Evolutionary conservation across 345 rosid species (phyloP), one percentile per base, ranked within the genome.

Genomic region (Rhodomyrtus tomentosa): DNA sequence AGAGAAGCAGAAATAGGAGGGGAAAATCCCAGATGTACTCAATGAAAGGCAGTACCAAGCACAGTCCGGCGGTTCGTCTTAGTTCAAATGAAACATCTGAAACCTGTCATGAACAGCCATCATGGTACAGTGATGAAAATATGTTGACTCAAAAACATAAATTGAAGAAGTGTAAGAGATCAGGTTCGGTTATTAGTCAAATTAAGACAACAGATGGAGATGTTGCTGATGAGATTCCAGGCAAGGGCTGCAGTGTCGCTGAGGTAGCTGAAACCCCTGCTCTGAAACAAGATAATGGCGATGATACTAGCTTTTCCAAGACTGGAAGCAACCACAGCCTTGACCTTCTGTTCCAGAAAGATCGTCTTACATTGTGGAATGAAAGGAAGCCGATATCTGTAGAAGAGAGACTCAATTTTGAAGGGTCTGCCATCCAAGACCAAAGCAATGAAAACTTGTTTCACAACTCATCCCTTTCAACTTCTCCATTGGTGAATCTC

Each of bases 1-100:
- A 85, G 81, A 87, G 85, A 62, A 73, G 83, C n/a, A 83, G 83
- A 85, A 91, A 68, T 82, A 84, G 85, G 80, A 84, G 73, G 50
- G 52, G 68, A 86, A 85, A 81, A 59, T 32, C 82, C 49, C 72
- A 51, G 58, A 82, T 45, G 84, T 90, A 85, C 83, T 56, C 86
- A 36, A 86, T 84, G 80, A 86, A 87, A 83, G 89, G 84, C 85
- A 88, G 84, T 52, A 81, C 59, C 55, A 80, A 51, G 50, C 83
- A 68, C 20, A n/a, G 53, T 85, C 85, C 82, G 81, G 84, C 24
- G 82, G 83, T 50, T 88, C 68, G 82, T 83, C 84, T 68, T 82
- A 74, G 45, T 68, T 68, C 83, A 68, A 88, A 85, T 22, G 50
- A 74, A 62, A 85, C 50, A 72, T 52, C 83, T 83, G 83, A 79